A percentile compares a stretch with the other conserved stretches of the same genome.
These are phyloP conservation scores for Lonicera japonica DNA, from an alignment of 129 eudicot genomes.

Conservation along the genomic window DNA sequence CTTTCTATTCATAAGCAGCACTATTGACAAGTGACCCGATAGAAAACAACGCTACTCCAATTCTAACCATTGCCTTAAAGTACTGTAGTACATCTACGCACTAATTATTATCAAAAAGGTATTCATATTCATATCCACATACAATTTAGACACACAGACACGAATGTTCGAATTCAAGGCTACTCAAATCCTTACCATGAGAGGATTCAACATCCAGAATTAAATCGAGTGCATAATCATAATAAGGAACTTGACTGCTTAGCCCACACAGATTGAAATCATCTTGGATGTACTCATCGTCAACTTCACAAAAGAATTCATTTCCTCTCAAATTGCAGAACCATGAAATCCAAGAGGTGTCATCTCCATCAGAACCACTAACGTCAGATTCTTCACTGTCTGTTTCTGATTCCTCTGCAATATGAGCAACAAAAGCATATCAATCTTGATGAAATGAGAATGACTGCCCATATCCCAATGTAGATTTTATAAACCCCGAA, in stretches of 20 bases:
- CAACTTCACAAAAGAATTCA: constrained; percentile 82
- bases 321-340: constrained; percentile 82
- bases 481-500: not conserved
- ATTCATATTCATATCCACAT: no score
- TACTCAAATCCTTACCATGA: constrained; percentile 41
- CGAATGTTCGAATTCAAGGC: not conserved
- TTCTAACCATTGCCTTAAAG: not conserved
- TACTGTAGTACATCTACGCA: no score
- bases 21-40: not conserved
- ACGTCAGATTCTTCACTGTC: constrained; percentile 86
- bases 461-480: not conserved
- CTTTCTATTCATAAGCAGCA: not conserved
- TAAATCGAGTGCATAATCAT: constrained; percentile 79
- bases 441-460: not conserved
- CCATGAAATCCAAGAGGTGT: constrained; percentile 91
- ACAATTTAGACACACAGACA: no score
- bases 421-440: not conserved
- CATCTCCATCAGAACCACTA: constrained; percentile 86
- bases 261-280: constrained; percentile 78
- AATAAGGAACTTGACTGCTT: constrained; percentile 86
- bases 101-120: no score
- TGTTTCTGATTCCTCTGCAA: constrained; percentile 78
- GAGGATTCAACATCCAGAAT: constrained; percentile 79
- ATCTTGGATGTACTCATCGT: constrained; percentile 82
- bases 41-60: not conserved